phyloP scores from a whole-genome alignment of 129 eudicot genomes.

The Flaveria brownii region DNA sequence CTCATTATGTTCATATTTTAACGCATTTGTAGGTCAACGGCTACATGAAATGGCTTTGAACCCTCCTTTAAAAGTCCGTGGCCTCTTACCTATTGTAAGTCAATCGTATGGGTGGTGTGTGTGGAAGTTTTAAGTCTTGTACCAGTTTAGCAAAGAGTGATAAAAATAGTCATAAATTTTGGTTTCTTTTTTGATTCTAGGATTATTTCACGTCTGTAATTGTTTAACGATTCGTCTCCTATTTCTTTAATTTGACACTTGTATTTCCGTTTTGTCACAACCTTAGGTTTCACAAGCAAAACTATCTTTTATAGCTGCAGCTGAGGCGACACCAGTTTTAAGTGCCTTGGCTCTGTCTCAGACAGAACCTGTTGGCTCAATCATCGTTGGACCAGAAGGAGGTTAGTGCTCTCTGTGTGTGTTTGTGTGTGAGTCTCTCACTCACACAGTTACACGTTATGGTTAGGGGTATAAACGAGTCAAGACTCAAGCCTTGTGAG shows the following conservation, averaged over 20 bases:
- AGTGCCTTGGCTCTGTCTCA: slow-evolving; percentile 46
- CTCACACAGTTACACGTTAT: not conserved
- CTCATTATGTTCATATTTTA: slow-evolving; percentile 17
- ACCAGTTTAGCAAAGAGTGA: not conserved
- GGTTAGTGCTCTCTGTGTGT: slow-evolving; percentile 47
- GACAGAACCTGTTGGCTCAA: slow-evolving; percentile 51
- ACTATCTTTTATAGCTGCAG: slow-evolving; percentile 77
- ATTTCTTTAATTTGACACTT: slow-evolving; percentile 7
- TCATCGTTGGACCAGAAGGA: slow-evolving; percentile 97
- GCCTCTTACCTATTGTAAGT: slow-evolving; percentile 73
- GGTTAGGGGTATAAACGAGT: too few relatives aligned
- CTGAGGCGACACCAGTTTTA: slow-evolving; percentile 71
- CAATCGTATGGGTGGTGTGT: slow-evolving; percentile 5
- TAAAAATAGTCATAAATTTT: not conserved
- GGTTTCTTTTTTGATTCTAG: slow-evolving; percentile 15
- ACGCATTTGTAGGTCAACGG: slow-evolving; percentile 66
- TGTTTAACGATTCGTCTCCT: not conserved
- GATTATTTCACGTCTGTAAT: not conserved
- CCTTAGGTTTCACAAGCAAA: slow-evolving; percentile 65
- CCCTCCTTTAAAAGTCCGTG: slow-evolving; percentile 58
- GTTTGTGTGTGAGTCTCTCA: not conserved
- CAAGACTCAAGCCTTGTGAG: too few relatives aligned
- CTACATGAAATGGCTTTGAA: slow-evolving; percentile 86
- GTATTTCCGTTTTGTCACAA: slow-evolving; percentile 14
- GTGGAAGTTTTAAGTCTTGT: slow-evolving; percentile 5